A percentile compares a stretch with the other conserved stretches of the same genome.
phyloP scores from a whole-genome alignment of 495 filamentous ascomycete genomes.

The Neurospora cerealis region DNA sequence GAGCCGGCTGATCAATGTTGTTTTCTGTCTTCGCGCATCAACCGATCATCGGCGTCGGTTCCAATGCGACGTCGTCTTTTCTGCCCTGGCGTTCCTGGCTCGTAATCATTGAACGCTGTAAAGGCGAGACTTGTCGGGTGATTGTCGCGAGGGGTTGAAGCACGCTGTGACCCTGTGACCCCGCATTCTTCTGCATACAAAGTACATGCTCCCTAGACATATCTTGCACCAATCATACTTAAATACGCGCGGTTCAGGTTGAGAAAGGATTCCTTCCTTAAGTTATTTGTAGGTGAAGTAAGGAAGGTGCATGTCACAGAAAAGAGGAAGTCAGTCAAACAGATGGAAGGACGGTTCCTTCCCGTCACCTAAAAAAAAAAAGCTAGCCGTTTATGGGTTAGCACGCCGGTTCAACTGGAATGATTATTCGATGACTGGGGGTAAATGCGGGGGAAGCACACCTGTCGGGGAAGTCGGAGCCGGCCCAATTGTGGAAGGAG shows the following conservation, averaged over 20 bases:
- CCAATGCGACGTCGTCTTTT: not conserved
- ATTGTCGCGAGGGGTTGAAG: not conserved
- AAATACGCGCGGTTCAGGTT: not conserved
- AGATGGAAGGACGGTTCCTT: not conserved
- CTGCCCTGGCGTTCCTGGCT: not conserved
- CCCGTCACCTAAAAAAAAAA: not conserved
- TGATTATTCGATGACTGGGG: not conserved
- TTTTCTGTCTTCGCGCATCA: not conserved
- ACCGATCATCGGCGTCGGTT: not conserved
- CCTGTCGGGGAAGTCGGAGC: conserved; percentile 9
- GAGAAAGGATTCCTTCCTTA: not conserved
- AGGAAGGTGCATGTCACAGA: not conserved
- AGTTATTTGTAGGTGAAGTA: not conserved
- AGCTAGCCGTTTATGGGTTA: not conserved
- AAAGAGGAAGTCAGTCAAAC: not conserved
- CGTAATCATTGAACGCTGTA: not conserved
- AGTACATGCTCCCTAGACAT: not conserved
- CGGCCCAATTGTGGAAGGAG: not conserved
- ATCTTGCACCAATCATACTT: not conserved
- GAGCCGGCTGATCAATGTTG: not conserved
- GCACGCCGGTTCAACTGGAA: not conserved
- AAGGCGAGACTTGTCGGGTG: not conserved
- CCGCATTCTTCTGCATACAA: not conserved
- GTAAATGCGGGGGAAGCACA: not conserved
- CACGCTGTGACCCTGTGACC: not conserved